Evolutionary conservation across 2,329 filamentous ascomycete genomes (phyloP), one percentile per base, ranked within the genome.

Genomic region (Trichoderma arundinaceum): DNA sequence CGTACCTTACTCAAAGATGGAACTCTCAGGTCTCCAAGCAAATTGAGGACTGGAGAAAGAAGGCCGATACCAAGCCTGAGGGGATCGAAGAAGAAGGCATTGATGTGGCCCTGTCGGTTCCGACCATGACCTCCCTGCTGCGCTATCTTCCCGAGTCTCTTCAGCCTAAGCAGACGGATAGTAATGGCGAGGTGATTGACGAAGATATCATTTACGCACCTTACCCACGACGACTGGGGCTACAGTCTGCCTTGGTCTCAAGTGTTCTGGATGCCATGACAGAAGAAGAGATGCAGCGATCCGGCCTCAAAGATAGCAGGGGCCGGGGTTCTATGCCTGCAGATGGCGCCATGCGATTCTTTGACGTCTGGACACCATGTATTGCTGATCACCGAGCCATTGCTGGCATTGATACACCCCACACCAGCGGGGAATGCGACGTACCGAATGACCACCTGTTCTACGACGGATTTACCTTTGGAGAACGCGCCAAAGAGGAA

Each of bases 1-100:
- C 81, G 1, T 78, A 80, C 56, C 72, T 88, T 46, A 83, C 83
- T 0, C 71, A 71, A 8, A 74, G 77, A 12, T 88, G 85, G 85
- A 85, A 88, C 68, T 69, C 74, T 4, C 69, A 74, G 43, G 67
- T 86, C 3, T 74, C 77, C n/a, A 74, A 73, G 7, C 73, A 74
- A 15, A 73, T 84, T 58, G 72, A 75, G 0, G 69, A 76, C 7
- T 88, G 85, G 85, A 75, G 76, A 49, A 71, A 74, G 12, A 78
- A 75, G 46, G 74, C 74, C n/a, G 74, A 82, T 28, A 71, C 74
- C 1, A 73, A 77, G 33, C 86, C 84, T 76, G 73, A 77, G 15
- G 71, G 72, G 15, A 74, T 71, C 3, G 70, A 71, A 13, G 67
- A 72, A 5, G 71, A 73, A 17, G 70, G 69, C 2, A 64, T 64